Conservation (phyloP, 192 early-diverging fungal genomes). For the Coemansia sp. region DNA sequence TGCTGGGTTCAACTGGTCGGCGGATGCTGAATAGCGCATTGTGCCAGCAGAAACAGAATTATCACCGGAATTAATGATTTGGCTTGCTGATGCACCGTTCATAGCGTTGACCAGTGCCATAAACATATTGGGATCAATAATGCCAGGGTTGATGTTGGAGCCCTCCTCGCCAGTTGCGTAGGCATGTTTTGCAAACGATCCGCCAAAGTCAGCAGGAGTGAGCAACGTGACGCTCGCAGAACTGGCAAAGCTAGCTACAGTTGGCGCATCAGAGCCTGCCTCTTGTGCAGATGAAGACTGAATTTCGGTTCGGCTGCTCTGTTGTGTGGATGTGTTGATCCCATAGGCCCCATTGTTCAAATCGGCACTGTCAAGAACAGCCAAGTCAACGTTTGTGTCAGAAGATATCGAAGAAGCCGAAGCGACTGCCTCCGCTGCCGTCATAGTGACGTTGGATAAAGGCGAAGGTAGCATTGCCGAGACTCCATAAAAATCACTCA, state of each 20-base stretch:
- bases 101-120: conserved; percentile 53
- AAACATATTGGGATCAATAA: conserved; percentile 18
- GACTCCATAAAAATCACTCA: conserved; percentile 32
- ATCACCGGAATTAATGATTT: not conserved
- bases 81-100: conserved; percentile 9
- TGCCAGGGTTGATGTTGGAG: not conserved
- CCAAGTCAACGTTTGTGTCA: conserved; percentile 22
- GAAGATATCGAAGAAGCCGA: conserved; percentile 6
- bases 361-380: not conserved
- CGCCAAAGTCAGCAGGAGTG: not conserved
- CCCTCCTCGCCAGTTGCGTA: not conserved
- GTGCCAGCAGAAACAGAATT: not conserved
- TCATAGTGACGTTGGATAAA: conserved; percentile 39
- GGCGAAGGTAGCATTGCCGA: conserved; percentile 40
- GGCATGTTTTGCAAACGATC: not conserved
- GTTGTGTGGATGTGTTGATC: not conserved
- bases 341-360: not conserved
- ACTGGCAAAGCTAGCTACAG: conserved; percentile 1
- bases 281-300: not conserved
- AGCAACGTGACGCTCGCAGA: not conserved
- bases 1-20: conserved; percentile 15
- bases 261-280: conserved; percentile 1
- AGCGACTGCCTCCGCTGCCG: not conserved
- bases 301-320: not conserved
- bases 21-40: conserved; percentile 1